Evolutionary conservation across 257 asterid genomes (phyloP).

Genomic region (Fraxinus excelsior): DNA sequence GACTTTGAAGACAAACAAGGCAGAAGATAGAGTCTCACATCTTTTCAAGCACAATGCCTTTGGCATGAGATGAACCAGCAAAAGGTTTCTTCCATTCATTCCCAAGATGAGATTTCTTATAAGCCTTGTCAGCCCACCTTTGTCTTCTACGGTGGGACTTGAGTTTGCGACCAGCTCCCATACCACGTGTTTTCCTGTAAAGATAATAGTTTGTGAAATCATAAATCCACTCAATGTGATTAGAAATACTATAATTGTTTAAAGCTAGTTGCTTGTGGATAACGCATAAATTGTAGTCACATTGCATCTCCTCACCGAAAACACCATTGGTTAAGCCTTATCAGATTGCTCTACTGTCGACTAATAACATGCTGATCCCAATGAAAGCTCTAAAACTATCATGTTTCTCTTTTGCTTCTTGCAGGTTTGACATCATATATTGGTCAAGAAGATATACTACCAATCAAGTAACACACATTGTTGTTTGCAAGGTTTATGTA

Average conservation of each 20-base stretch:
- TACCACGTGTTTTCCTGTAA: constrained; percentile 73
- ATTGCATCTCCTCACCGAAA: too few species aligned
- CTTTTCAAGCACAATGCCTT: constrained; percentile 81
- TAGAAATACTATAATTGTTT: background rate
- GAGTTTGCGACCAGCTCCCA: constrained; percentile 89
- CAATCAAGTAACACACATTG: background rate
- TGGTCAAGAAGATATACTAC: background rate
- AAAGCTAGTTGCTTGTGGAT: too few species aligned
- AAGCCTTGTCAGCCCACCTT: constrained; percentile 87
- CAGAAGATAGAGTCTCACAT: constrained; percentile 40
- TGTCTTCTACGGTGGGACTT: constrained; percentile 68
- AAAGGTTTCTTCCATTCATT: constrained; percentile 85
- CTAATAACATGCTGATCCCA: background rate
- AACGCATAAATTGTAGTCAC: too few species aligned
- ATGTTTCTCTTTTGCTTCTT: background rate
- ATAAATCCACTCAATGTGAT: background rate
- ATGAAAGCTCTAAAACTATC: background rate
- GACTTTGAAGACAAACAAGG: constrained; percentile 1
- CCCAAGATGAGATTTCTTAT: constrained; percentile 77
- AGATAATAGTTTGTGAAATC: background rate
- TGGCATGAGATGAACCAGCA: constrained; percentile 81
- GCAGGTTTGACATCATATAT: background rate
- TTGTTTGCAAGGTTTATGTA: background rate
- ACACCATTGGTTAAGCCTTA: background rate
- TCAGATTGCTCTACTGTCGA: background rate